A percentile compares a stretch with the other conserved stretches of the same genome.
Conservation (phyloP, 306 rosid genomes). For the Cicer arietinum region DNA sequence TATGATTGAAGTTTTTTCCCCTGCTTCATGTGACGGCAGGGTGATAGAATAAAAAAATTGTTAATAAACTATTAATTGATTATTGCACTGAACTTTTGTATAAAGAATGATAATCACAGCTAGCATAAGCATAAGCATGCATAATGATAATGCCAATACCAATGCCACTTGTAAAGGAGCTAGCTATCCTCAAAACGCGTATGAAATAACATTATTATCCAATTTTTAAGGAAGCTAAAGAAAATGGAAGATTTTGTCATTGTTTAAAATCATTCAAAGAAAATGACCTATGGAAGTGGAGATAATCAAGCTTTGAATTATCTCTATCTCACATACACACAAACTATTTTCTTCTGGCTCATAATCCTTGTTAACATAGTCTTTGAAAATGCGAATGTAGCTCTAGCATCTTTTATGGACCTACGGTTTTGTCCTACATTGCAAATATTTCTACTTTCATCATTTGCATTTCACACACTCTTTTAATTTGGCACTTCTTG, state of each 20-base stretch:
- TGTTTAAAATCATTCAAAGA: conserved; percentile 48
- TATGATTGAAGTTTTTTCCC: not conserved
- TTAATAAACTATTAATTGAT: not conserved
- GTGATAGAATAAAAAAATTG: conserved; percentile 3
- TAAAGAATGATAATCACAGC: conserved; percentile 12
- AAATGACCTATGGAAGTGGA: conserved; percentile 46
- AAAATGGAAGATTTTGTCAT: conserved; percentile 30
- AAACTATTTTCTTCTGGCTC: conserved; percentile 8
- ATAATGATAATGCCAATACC: too few relatives aligned
- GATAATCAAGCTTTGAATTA: conserved; percentile 37
- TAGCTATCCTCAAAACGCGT: conserved; percentile 41
- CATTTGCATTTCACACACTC: conserved; percentile 50
- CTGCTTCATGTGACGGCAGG: conserved; percentile 37
- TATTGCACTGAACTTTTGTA: conserved; percentile 6
- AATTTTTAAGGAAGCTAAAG: conserved; percentile 18
- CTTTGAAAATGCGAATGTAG: conserved; percentile 39
- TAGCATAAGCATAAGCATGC: not conserved
- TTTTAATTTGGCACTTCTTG: conserved; percentile 15
- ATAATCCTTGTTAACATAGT: conserved; percentile 20
- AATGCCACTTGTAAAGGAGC: conserved; percentile 27
- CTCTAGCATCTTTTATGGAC: conserved; percentile 28
- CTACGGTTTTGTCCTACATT: not conserved
- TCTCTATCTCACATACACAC: not conserved
- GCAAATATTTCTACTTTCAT: conserved; percentile 38
- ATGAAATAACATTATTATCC: conserved; percentile 2